A percentile compares a stretch with the other conserved stretches of the same genome.
These are phyloP conservation scores for Coniella vitis DNA, from an alignment of 2,329 filamentous ascomycete species.

Conservation along the genomic window DNA sequence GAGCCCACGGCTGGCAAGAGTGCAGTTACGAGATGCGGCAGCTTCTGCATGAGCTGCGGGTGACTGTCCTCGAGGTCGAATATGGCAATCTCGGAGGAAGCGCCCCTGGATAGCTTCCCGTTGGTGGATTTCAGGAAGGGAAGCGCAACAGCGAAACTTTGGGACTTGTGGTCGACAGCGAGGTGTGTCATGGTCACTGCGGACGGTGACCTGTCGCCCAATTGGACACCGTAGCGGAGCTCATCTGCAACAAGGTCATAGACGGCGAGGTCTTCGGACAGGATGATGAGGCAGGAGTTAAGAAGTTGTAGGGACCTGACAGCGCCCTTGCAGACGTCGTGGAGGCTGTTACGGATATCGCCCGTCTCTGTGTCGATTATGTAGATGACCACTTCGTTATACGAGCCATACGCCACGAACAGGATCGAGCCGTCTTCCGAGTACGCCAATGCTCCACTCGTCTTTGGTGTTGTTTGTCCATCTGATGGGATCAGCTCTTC, in stretches of 20 bases:
- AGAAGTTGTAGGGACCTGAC: conserved; percentile 65
- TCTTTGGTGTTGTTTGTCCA: conserved; percentile 23
- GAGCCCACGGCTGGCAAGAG: conserved; percentile 57
- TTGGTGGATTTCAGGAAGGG: conserved; percentile 25
- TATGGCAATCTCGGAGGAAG: conserved; percentile 53
- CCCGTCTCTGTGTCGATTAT: conserved; percentile 70
- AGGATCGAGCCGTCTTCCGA: conserved; percentile 80
- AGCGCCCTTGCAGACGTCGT: conserved; percentile 58
- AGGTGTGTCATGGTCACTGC: conserved; percentile 52
- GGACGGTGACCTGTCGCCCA: conserved; percentile 37
- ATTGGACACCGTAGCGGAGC: conserved; percentile 57
- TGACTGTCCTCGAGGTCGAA: conserved; percentile 57
- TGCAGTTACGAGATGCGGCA: conserved; percentile 55
- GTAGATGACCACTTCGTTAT: conserved; percentile 58
- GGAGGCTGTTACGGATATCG: conserved; percentile 57
- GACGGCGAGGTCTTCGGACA: conserved; percentile 67
- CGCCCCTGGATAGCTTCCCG: conserved; percentile 23
- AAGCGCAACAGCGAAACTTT: conserved; percentile 60
- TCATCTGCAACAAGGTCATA: conserved; percentile 81
- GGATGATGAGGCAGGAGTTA: conserved; percentile 64
- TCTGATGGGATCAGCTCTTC: conserved; percentile 26
- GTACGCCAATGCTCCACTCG: conserved; percentile 64
- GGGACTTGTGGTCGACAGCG: conserved; percentile 59
- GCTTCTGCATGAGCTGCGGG: conserved; percentile 51
- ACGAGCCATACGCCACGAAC: conserved; percentile 56